phyloP scores from a whole-genome alignment of 768 basidiomycete genomes.

The Phylloporus rhodoxanthus region DNA sequence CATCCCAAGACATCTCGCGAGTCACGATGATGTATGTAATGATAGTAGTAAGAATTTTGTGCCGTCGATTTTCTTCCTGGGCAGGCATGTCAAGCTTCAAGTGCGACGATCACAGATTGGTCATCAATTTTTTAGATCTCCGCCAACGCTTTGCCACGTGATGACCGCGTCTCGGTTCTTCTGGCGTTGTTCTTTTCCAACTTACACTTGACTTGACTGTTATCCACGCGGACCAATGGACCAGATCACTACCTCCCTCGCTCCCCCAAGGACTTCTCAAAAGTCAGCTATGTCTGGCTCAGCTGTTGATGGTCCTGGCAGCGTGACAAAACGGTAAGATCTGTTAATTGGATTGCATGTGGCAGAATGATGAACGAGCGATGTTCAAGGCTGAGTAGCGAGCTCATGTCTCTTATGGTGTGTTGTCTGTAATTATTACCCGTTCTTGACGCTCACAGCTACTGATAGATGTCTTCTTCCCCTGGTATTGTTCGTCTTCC shows the following conservation, averaged over 20 bases:
- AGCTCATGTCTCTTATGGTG: constrained; percentile 88
- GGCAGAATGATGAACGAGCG: constrained; percentile 3
- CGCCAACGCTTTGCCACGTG: constrained; percentile 19
- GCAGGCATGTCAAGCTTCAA: no score
- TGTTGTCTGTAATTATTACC: constrained; percentile 25
- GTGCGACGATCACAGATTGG: no score
- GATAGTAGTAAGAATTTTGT: no score
- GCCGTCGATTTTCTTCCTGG: no score
- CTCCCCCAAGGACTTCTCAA: constrained; percentile 48
- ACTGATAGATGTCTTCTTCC: constrained; percentile 74
- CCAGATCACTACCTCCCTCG: constrained; percentile 60
- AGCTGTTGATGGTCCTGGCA: constrained; percentile 57
- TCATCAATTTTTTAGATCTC: not conserved
- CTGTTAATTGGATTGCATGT: not conserved
- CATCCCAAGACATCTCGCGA: no score
- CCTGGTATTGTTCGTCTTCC: constrained; percentile 67
- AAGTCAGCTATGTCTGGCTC: constrained; percentile 54
- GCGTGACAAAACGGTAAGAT: constrained; percentile 77
- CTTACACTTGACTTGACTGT: constrained; percentile 10
- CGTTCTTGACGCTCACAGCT: constrained; percentile 3
- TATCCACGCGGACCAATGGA: constrained; percentile 48
- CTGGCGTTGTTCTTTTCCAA: constrained; percentile 4
- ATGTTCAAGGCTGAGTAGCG: constrained; percentile 58
- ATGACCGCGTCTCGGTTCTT: constrained; percentile 23
- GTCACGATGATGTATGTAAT: no score